Base-by-base conservation (phyloP, 2,329 filamentous ascomycete species). In the Colletotrichum truncatum region DNA sequence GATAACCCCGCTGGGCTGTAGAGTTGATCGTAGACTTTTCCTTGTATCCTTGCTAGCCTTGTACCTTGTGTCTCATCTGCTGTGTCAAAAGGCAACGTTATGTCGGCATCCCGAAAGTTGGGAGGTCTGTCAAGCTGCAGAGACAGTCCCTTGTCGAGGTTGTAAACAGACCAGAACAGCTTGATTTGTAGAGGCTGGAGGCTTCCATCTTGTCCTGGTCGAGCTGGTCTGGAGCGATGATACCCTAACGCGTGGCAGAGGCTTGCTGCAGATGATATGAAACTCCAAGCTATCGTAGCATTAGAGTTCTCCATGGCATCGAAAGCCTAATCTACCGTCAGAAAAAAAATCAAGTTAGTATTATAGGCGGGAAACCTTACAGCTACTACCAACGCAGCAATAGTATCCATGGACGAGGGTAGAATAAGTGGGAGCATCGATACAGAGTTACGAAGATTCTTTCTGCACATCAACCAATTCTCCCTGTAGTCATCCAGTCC, bases 91-190 rank as follows among this genome's bases (percentile, higher is more conserved):
- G 65, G 49, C 41, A 73, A 63, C 11, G 70, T 70, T 8, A 79
- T 72, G 14, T 79, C 76, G 12, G 21, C 18, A 48, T 80, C 77
- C 5, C 70, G 70, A 32, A 80, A 72, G 14, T 68, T 73, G 2
- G 78, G 76, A 8, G 72, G 70, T 1, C 77, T 72, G 8, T 76
- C 74, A 9, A 79, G 68, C 10, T 78, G 71, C 12, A 80, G 67
- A 3, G 77, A 77, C 3, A 80, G 67, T 0, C 75, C 73, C 30
- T 75, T 79, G 18, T 80, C 78, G 5, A 79, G 66, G 9, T 66
- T 70, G 38, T 76, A 77, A 6, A 80, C 72, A 1, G 72, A 68
- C 77, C 76, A 79, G 65, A 80, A 80, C 0, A 80, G 61, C 38
- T 65, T 63, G 25, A 70, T 59, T 32, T 70, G 69, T 5, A 56